Evolutionary conservation across 495 filamentous ascomycete species (phyloP), one percentile per base, ranked within the genome.

Genomic region (Neurospora sp.): DNA sequence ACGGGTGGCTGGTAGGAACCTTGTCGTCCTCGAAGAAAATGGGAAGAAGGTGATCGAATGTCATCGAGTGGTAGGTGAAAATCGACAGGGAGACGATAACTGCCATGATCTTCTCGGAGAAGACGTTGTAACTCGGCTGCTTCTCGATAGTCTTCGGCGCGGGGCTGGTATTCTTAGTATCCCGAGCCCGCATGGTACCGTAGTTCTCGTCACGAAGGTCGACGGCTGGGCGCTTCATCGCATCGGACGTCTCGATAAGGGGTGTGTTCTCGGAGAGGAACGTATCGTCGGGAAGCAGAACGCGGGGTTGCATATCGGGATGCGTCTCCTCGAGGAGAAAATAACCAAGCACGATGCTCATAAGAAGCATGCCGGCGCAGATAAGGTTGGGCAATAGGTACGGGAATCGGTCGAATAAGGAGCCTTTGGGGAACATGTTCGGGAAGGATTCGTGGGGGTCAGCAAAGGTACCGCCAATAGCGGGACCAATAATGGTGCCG

Each of bases 41-140:
- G 6, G 93, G 93, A 42, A 96, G 81, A 0, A 96, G 87, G 80
- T 93, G 91, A 74, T 95, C 93, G 75, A 91, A 96, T 16, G 91
- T 92, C 93, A 96, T 96, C 44, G 89, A 91, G 77, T 95, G 93
- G 73, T 94, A 95, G 1, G 92, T 94, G 82, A 94, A 96, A 73
- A 96, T 93, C 6, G 90, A 90, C 38, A 96, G 83, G 5, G 93
- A 88, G 22, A 91, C 71, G 20, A 93, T 87, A 6, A 95, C 85
- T 83, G 91, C 90, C 73, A 89, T 83, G 45, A 94, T 89, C 20
- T 84, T 84, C 79, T 87, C 87, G 22, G 86, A 90, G 72, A 93
- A 92, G 41, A 90, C 84, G 72, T 84, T 88, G 71, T 38, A 3
- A 14, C 27, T 74, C 77, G 42, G 74, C 70, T 22, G 82, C 70